Base-by-base conservation (phyloP, 306 rosid genomes). In the barrel medic (Medicago truncatula) region DNA sequence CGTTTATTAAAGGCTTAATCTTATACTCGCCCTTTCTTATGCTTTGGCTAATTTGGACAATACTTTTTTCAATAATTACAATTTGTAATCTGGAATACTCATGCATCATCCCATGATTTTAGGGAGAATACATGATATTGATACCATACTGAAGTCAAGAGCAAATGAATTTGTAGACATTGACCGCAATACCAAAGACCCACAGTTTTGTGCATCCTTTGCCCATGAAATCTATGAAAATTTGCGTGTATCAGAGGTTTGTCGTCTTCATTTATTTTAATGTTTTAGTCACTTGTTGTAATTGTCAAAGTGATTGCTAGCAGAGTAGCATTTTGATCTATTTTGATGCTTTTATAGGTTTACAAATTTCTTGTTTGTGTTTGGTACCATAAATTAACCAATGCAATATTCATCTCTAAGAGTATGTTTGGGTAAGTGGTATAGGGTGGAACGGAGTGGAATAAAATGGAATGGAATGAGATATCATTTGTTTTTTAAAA, bases 231-330 rank as follows among this genome's bases (percentile, higher is more conserved):
- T 89, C 76, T 87, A 71, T 81, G 65, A 83, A 69, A 34, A 83
- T 80, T 80, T 89, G 87, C 86, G 80, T 64, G 84, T 13, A 68
- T 77, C 83, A n/a, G 91, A 89, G 91, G 94, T 89, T 71, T 63
- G 82, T 59, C 34, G 41, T 60, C 60, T 44, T 57, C n/a, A 64
- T 39, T 59, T 13, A 61, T 8, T 11, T 62, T 73, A 67, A 14
- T 73, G 16, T 62, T 70, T 46, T 39, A 80, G 52, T 71, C 25
- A 31, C 23, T 31, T 50, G 57, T 28, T 56, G 40, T 41, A 74
- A 73, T 46, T 59, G 21, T 36, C 38, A 44, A 57, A 4, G 53
- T 12, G 70, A 16, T 49, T 59, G 46, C 50, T 62, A 60, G 50
- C 58, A 78, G 49, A 23, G 43, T 23, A 25, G n/a, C 39, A 16